Base-by-base conservation (phyloP, 2,329 filamentous ascomycete genomes). In the Colletotrichum camelliae region DNA sequence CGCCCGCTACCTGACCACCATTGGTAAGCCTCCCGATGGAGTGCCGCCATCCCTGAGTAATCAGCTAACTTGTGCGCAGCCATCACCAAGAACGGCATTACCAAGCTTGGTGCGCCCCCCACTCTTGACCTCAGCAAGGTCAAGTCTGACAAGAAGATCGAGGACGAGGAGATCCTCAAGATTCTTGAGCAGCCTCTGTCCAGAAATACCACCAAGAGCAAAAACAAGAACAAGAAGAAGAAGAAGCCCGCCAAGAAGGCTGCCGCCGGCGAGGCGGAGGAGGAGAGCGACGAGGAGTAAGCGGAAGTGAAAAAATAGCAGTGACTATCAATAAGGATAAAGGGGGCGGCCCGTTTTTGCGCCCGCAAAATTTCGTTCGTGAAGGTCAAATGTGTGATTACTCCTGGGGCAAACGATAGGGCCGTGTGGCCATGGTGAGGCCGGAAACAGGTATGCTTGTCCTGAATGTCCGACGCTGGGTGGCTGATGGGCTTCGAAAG, bases 101-200 rank as follows among this genome's bases (percentile, higher is more conserved):
- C 94, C 83, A 95, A 95, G 87, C 89, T 99, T 74, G 93, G 95
- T 81, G 93, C 91, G 31, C 93, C 97, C 39, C 92, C 94, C 77
- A 85, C 93, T 27, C 90, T 94, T 78, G 95, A 98, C 83, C 85
- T 97, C 77, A 91, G 90, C 83, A 96, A 96, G 89, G 92, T 94
- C 90, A 94, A 98, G 91, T 94, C 95, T 39, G 96, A 98, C 86
- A 98, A 98, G 92, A 98, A 98, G 91, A 98, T 99, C 82, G 94
- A 93, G 79, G 96, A 98, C 79, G 95, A 98, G 88, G 96, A 98
- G 88, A 91, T 99, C 79, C 92, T 98, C 81, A 95, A 97, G 90
- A 96, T 98, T 79, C 91, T 99, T 67, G 96, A 97, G 87, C 94
- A 95, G 86, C 96, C 96, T 37, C 87, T 98, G 81, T 89, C 93